Conservation (phyloP, 2,329 filamentous ascomycete species). For the Curvularia hawaiiensis region DNA sequence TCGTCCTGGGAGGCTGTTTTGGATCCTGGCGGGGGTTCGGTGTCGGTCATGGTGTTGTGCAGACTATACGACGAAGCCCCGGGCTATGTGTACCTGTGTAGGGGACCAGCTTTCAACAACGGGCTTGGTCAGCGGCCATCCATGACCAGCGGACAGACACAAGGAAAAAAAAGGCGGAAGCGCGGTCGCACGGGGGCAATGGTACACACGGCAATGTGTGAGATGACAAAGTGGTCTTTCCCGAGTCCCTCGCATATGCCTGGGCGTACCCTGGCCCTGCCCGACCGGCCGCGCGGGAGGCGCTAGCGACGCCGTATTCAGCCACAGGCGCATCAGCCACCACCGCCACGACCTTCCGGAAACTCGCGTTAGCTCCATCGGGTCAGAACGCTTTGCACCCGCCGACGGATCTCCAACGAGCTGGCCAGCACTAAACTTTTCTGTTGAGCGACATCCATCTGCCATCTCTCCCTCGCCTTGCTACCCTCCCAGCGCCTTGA, state of each 20-base stretch:
- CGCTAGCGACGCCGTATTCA: conserved; percentile 3
- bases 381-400: conserved; percentile 15
- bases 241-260: conserved; percentile 17
- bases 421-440: conserved; percentile 32
- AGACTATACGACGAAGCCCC: conserved; percentile 16
- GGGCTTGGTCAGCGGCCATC: conserved; percentile 31
- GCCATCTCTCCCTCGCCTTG: conserved; percentile 24
- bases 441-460: conserved; percentile 38
- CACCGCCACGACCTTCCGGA: conserved; percentile 7
- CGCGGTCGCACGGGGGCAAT: conserved; percentile 5
- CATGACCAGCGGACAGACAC: conserved; percentile 32
- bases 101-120: conserved; percentile 19
- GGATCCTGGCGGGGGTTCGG: conserved; percentile 23
- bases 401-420: conserved; percentile 28
- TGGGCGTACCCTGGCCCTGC: neutral
- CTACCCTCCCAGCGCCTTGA: conserved; percentile 14
- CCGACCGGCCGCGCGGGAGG: conserved; percentile 9
- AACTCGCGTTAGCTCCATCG: conserved; percentile 17
- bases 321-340: neutral
- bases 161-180: conserved; percentile 9
- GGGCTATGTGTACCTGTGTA: conserved; percentile 8
- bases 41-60: conserved; percentile 43
- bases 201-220: conserved; percentile 15
- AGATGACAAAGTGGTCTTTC: conserved; percentile 34
- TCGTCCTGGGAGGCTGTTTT: conserved; percentile 7